Evolutionary conservation across 495 filamentous ascomycete species (phyloP), one percentile per base, ranked within the genome.

Genomic region (Eremomyces bilateralis): DNA sequence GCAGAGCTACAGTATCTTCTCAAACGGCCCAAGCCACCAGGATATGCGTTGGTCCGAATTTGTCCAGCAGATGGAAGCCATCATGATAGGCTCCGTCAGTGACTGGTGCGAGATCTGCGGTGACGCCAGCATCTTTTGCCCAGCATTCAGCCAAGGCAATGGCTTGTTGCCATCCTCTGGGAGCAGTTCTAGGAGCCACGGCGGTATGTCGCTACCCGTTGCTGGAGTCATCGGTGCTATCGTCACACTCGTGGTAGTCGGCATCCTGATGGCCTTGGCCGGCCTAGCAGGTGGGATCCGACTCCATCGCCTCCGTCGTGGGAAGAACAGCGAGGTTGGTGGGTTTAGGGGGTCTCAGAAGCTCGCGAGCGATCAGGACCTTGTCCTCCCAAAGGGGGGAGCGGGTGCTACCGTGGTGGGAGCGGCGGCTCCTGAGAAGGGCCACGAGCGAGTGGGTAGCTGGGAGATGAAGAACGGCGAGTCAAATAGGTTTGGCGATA

Each of bases 51-150:
- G 71, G 63, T 45, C 27, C 8, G 69, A 71, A 15, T 91, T 91
- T 58, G 50, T 56, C 5, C 37, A 45, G 0, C 57, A 65, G 43
- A 69, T 88, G 58, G 47, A 56, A 29, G 53, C 58, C 4, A 64
- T 82, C 41, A 59, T 73, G 15, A 46, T 80, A 24, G 53, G 53
- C 1, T 58, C 61, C 15, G 60, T 64, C 2, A 47, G 53, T 10
- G 60, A 69, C 25, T 91, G 81, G 81, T 90, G 80, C 50, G 35
- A 46, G 0, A 45, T 52, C 20, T 91, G 81, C 45, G 62, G 62
- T 24, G 63, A 70, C 19, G 48, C 52, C 0, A 62, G 62, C 2
- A 50, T 67, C 4, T 65, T 73, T 42, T 91, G 81, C 52, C 49
- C 62, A 16, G 59, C 50, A 3, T 48, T 52, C 4, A 37, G 42